Evolutionary conservation across 768 basidiomycete genomes (phyloP).

Genomic region (Macrolepiota dolichaula): DNA sequence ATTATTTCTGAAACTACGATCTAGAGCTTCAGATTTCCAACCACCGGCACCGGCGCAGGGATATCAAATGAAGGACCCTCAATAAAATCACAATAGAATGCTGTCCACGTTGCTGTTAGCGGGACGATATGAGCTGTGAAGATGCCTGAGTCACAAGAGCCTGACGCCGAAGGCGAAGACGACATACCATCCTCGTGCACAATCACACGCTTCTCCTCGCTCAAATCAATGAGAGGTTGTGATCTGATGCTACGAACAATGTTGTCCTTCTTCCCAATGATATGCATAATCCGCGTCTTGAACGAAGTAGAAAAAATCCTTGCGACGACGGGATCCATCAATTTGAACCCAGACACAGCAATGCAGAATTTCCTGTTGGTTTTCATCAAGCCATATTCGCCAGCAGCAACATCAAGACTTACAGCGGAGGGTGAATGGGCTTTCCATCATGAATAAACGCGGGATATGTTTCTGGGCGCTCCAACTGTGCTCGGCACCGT

Average conservation of each 20-base stretch:
- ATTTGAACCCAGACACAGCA: conserved; percentile 70
- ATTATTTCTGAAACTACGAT: not conserved
- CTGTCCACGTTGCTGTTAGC: conserved; percentile 70
- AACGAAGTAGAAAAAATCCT: conserved; percentile 49
- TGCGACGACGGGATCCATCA: conserved; percentile 43
- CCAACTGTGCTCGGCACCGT: conserved; percentile 26
- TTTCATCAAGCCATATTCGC: not conserved
- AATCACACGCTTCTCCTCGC: conserved; percentile 60
- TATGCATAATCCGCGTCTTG: conserved; percentile 72
- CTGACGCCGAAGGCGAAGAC: not conserved
- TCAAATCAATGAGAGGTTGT: conserved; percentile 48
- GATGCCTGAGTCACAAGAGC: conserved; percentile 1
- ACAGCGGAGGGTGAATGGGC: conserved; percentile 76
- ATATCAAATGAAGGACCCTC: conserved; percentile 35
- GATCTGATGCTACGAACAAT: conserved; percentile 73
- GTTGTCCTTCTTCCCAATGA: conserved; percentile 74
- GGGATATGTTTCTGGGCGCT: conserved; percentile 43
- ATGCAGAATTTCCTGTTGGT: conserved; percentile 63
- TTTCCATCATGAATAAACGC: conserved; percentile 62
- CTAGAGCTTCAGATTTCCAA: not conserved
- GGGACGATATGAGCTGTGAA: conserved; percentile 78
- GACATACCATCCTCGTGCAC: conserved; percentile 76
- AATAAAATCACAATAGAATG: conserved; percentile 69
- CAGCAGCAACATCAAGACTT: conserved; percentile 18
- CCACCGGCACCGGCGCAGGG: conserved; percentile 10